Base-by-base conservation (phyloP, 2,329 filamentous ascomycete genomes). In the Aspergillus alliaceus region DNA sequence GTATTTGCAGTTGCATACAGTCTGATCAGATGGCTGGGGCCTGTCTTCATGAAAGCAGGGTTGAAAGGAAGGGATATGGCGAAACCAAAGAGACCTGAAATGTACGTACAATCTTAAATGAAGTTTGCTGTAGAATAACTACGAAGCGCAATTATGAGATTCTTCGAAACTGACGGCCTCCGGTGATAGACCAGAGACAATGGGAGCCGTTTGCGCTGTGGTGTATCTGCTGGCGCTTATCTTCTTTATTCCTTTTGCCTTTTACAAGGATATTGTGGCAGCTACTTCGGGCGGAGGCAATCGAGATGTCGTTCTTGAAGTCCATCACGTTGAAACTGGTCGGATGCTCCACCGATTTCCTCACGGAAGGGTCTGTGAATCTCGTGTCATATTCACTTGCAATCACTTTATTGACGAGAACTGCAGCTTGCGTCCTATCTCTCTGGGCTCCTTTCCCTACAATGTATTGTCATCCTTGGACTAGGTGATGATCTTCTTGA, bases 401-500 rank as follows among this genome's bases (percentile, higher is more conserved):
- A 6, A 31, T 48, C 18, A 18, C 22, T n/a, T 51, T 15, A 40
- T 47, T 56, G 24, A 46, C 51, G 47, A 27, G 11, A 37, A 18
- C 22, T 48, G 42, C 68, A 96, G 90, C 88, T 99, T 60, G 93
- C 93, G 35, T 96, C 93, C 8, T 99, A 96, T 75, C 86, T 97
- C 44, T 96, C 95, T 27, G 95, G 93, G 60, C 90, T 98, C 69
- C 88, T 97, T 64, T 96, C 93, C 6, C 85, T 99, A 35, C 92
- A 97, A 77, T 90, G 88, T 46, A 91, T 96, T 61, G 90, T 92
- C 49, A 88, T 98, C 57, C 88, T 99, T 32, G 95, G 95, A 54
- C 88, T 99, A 59, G 90, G 91, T 64, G 95, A 99, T 76, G 95
- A 99, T 77, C 84, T 97, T 51, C 96, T 99, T 76, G 95, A 99